Evolutionary conservation across 345 rosid genomes (phyloP).

Genomic region (Linum lewisii): DNA sequence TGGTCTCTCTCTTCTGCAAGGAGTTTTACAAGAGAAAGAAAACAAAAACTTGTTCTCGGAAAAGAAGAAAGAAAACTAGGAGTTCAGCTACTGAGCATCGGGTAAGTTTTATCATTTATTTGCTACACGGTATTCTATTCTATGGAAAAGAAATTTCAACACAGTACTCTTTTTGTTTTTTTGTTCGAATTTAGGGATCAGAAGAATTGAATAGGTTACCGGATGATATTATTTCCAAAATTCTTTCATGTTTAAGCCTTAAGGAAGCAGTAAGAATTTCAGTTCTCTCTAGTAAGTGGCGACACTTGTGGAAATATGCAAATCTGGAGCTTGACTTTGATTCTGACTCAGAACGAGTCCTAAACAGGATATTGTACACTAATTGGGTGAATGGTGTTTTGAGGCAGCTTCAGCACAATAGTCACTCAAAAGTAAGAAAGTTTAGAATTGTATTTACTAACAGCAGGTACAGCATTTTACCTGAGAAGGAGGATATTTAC

Average conservation of each 20-base stretch:
- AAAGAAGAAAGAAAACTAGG: too few species aligned
- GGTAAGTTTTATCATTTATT: too few species aligned
- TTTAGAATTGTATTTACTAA: conserved; percentile 2
- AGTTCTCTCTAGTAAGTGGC: conserved; percentile 13
- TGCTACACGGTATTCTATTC: too few species aligned
- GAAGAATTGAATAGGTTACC: conserved; percentile 8
- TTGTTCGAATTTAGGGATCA: too few species aligned
- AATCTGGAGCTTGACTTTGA: not conserved
- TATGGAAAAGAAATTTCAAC: too few species aligned
- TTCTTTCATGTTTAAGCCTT: conserved; percentile 8
- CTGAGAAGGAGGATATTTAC: conserved; percentile 4
- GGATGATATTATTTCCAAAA: conserved; percentile 11
- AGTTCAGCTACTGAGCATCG: too few species aligned
- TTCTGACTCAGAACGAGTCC: not conserved
- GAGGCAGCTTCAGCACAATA: conserved; percentile 2
- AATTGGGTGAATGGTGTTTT: conserved; percentile 1
- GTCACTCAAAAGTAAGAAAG: not conserved
- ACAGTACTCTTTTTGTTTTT: too few species aligned
- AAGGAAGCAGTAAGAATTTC: conserved; percentile 13
- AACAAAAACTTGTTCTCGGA: too few species aligned
- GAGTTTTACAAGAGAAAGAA: too few species aligned
- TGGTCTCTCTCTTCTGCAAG: too few species aligned
- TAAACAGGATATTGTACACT: too few species aligned
- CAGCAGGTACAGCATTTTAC: too few species aligned
- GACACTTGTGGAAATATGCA: conserved; percentile 10